Conservation (phyloP, 2,329 filamentous ascomycete genomes). For the Mycosphaerella sp. region DNA sequence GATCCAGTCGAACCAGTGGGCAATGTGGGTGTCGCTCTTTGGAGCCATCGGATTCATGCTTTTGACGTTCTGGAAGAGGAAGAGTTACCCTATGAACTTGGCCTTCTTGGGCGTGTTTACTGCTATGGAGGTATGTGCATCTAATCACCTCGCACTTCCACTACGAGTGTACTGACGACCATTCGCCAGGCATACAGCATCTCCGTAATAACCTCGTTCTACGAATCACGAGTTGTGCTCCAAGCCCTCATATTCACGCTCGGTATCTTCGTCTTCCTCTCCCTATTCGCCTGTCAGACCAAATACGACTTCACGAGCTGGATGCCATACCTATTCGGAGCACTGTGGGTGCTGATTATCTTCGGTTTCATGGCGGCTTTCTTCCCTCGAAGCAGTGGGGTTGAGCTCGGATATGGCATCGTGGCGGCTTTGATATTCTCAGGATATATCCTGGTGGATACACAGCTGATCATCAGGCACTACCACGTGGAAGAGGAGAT, state of each 20-base stretch:
- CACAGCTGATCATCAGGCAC: constrained; percentile 88
- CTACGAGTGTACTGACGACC: constrained; percentile 1
- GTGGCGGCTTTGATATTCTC: constrained; percentile 82
- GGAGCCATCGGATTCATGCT: constrained; percentile 78
- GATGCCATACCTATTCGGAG: constrained; percentile 91
- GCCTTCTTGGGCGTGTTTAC: constrained; percentile 90
- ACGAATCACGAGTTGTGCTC: constrained; percentile 74
- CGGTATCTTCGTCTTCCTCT: constrained; percentile 57
- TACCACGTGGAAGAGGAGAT: constrained; percentile 71
- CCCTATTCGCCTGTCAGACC: constrained; percentile 87
- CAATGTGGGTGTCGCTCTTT: constrained; percentile 83
- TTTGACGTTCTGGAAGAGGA: constrained; percentile 81
- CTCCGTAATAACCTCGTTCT: constrained; percentile 87
- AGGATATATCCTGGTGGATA: constrained; percentile 92
- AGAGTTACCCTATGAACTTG: constrained; percentile 67
- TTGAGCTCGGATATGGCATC: constrained; percentile 80
- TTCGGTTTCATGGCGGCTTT: constrained; percentile 92
- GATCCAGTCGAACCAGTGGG: constrained; percentile 76
- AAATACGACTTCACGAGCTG: constrained; percentile 98
- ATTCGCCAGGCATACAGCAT: constrained; percentile 67
- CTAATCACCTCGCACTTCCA: not conserved
- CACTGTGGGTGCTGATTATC: constrained; percentile 80
- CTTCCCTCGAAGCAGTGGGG: constrained; percentile 73
- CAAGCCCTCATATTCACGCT: constrained; percentile 82
- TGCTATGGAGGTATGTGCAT: constrained; percentile 55